Conservation (phyloP, 2,329 filamentous ascomycete genomes). For the Fusarium devonianum region DNA sequence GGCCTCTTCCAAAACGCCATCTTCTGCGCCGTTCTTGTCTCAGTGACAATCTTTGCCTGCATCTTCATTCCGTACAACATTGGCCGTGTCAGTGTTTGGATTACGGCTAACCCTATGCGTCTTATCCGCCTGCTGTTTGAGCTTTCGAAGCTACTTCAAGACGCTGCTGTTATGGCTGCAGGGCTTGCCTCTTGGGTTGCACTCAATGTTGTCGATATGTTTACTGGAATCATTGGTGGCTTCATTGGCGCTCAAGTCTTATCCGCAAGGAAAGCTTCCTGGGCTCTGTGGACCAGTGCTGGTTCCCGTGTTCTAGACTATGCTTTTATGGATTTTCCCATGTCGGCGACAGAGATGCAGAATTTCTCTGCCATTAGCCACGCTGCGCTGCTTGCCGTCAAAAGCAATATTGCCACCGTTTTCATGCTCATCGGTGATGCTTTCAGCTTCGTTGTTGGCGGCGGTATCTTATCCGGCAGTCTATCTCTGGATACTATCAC, state of each 20-base stretch:
- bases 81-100: constrained; percentile 82
- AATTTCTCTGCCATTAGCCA: constrained; percentile 81
- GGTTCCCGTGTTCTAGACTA: constrained; percentile 58
- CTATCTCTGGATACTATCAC: constrained; percentile 18
- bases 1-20: constrained; percentile 93
- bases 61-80: constrained; percentile 93
- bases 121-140: constrained; percentile 76
- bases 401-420: constrained; percentile 56
- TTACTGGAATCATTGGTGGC: constrained; percentile 47
- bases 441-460: constrained; percentile 55
- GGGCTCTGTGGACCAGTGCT: constrained; percentile 52
- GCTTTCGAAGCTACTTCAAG: constrained; percentile 80
- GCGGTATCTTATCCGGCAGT: constrained; percentile 46
- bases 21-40: constrained; percentile 90
- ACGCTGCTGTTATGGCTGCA: constrained; percentile 71
- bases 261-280: constrained; percentile 49
- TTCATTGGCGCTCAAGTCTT: constrained; percentile 43
- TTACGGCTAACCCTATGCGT: constrained; percentile 80
- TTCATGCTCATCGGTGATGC: constrained; percentile 50
- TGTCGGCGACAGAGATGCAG: constrained; percentile 70
- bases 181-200: constrained; percentile 60
- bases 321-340: constrained; percentile 58
- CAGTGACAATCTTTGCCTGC: constrained; percentile 82
- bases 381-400: constrained; percentile 69
- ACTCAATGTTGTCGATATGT: constrained; percentile 50